Evolutionary conservation across 1,284 basidiomycete species (phyloP).

Genomic region (Malassezia slooffiae): DNA sequence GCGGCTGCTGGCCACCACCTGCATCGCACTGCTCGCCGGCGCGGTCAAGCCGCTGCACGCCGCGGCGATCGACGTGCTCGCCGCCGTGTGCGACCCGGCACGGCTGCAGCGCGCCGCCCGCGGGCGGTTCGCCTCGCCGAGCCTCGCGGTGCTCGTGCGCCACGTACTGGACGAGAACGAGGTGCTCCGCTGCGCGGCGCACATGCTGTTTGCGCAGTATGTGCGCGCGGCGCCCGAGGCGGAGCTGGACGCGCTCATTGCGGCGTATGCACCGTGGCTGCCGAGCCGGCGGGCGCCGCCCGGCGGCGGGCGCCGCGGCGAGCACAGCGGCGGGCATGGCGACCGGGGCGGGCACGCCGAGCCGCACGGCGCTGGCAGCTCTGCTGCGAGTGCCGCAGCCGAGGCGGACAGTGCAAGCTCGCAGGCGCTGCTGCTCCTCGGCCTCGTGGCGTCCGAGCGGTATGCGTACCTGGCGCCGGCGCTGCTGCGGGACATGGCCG

Average conservation of each 20-base stretch:
- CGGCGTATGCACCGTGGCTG: slow-evolving; percentile 52
- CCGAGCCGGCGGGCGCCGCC: slow-evolving; percentile 49
- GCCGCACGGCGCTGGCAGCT: not conserved
- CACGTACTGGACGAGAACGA: slow-evolving; percentile 13
- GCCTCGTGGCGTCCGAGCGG: slow-evolving; percentile 66
- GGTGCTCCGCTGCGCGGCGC: slow-evolving; percentile 22
- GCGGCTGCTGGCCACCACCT: slow-evolving; percentile 2
- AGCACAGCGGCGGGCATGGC: slow-evolving; percentile 56
- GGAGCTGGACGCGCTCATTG: slow-evolving; percentile 21
- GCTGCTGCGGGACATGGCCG: slow-evolving; percentile 66
- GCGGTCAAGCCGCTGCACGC: slow-evolving; percentile 63
- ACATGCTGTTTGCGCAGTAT: slow-evolving; percentile 15
- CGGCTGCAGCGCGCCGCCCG: not conserved
- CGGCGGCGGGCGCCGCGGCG: not conserved
- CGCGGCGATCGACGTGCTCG: slow-evolving; percentile 44
- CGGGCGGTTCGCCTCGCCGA: not conserved
- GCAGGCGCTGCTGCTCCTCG: slow-evolving; percentile 18
- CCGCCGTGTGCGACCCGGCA: slow-evolving; percentile 4
- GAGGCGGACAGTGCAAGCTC: slow-evolving; percentile 1
- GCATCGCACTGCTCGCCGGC: slow-evolving; percentile 2
- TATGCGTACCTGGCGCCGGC: slow-evolving; percentile 66
- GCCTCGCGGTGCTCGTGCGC: slow-evolving; percentile 6
- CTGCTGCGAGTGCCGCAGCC: slow-evolving; percentile 4
- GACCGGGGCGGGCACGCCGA: too few relatives aligned
- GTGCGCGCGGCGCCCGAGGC: slow-evolving; percentile 8